A percentile compares a stretch with the other conserved stretches of the same genome.
These are phyloP conservation scores for Albifimbria verrucaria DNA, from an alignment of 2,329 filamentous ascomycete genomes.

Conservation along the genomic window DNA sequence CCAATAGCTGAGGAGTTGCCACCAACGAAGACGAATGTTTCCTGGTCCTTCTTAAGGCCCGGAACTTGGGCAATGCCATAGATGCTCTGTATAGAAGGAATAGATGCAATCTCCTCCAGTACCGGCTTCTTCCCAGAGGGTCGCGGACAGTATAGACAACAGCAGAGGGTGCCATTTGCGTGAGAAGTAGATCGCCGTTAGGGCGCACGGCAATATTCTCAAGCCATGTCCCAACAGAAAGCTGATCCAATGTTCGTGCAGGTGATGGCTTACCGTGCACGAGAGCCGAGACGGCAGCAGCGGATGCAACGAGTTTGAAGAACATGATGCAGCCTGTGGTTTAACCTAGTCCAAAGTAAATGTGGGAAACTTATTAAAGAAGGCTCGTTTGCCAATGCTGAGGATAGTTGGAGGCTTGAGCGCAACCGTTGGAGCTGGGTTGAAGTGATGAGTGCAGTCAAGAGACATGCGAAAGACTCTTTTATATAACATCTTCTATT, in stretches of 20 bases:
- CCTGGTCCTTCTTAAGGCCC: neutral
- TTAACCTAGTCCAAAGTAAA: too few species aligned
- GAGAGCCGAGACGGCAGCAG: neutral
- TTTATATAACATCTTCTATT: neutral
- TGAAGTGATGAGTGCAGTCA: too few species aligned
- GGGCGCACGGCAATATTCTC: constrained; percentile 10
- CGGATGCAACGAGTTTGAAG: neutral
- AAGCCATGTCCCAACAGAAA: constrained; percentile 6
- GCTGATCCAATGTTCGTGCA: neutral
- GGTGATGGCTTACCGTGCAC: neutral
- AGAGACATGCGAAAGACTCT: too few species aligned
- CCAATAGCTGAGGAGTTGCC: constrained; percentile 3
- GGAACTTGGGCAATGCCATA: neutral
- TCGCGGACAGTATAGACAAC: constrained; percentile 6
- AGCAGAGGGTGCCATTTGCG: constrained; percentile 5
- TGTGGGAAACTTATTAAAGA: too few species aligned
- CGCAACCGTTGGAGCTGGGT: neutral
- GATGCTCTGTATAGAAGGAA: constrained; percentile 4
- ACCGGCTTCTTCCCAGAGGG: neutral
- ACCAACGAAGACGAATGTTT: neutral
- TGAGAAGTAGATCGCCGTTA: constrained; percentile 9
- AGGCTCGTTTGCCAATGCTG: neutral
- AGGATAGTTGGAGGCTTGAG: neutral
- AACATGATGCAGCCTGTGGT: neutral
- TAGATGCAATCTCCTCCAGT: constrained; percentile 1